Evolutionary conservation across 202 grass and related monocot genomes (phyloP).

Genomic region (Carex arenaria): DNA sequence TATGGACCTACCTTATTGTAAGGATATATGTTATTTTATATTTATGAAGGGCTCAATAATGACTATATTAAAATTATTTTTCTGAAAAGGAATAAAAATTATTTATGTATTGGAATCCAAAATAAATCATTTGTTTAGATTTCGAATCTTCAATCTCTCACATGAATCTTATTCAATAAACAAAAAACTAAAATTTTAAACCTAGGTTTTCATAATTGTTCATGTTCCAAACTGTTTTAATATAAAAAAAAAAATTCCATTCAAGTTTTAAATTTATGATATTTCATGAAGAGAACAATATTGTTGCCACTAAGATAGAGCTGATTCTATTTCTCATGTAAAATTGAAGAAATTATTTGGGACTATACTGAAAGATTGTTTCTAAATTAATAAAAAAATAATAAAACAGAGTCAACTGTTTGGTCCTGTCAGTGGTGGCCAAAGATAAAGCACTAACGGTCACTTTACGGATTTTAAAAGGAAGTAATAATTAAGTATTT

Average conservation of each 20-base stretch:
- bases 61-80: not conserved
- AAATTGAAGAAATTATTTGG: not conserved
- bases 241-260: too few species aligned
- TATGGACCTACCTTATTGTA: not conserved
- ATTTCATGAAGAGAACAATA: too few species aligned
- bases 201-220: not conserved
- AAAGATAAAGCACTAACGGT: not conserved
- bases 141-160: too few species aligned
- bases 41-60: not conserved
- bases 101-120: too few species aligned
- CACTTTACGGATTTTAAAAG: constrained; percentile 10
- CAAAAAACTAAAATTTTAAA: not conserved
- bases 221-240: not conserved
- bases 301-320: too few species aligned
- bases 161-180: too few species aligned
- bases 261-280: too few species aligned
- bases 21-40: not conserved
- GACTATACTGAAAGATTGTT: not conserved
- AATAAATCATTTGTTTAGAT: too few species aligned
- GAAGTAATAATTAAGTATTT: constrained; percentile 2
- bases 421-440: constrained; percentile 2
- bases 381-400: not conserved
- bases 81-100: too few species aligned
- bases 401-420: constrained; percentile 14
- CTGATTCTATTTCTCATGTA: not conserved